These are phyloP conservation scores for Kwoniella bestiolae DNA, from an alignment of 768 basidiomycete genomes.

Conservation along the genomic window DNA sequence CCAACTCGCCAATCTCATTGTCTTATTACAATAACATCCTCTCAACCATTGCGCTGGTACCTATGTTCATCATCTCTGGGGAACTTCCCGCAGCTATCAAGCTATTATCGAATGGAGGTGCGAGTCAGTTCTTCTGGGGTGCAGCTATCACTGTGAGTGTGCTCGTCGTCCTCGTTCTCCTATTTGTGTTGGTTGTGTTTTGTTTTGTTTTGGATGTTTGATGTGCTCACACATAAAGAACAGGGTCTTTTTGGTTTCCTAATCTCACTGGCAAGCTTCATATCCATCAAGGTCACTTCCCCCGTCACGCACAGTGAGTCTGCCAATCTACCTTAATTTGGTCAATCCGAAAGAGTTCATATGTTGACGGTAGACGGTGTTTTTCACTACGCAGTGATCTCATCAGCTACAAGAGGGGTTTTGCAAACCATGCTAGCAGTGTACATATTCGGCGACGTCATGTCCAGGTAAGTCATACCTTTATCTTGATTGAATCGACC, in stretches of 20 bases:
- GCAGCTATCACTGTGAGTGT: slow-evolving; percentile 75
- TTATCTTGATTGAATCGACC: too few relatives aligned
- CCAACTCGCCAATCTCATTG: slow-evolving; percentile 79
- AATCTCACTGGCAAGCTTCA: slow-evolving; percentile 88
- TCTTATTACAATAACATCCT: slow-evolving; percentile 91
- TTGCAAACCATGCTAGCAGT: slow-evolving; percentile 82
- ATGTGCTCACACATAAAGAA: neutral
- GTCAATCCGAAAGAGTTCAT: neutral
- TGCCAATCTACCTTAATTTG: neutral
- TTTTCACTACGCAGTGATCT: too few relatives aligned
- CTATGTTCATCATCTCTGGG: slow-evolving; percentile 73
- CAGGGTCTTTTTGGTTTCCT: slow-evolving; percentile 69
- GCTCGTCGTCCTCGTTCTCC: too few relatives aligned
- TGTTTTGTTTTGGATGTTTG: too few relatives aligned
- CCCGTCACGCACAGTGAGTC: slow-evolving; percentile 82
- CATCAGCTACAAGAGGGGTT: slow-evolving; percentile 89
- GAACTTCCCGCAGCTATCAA: slow-evolving; percentile 70
- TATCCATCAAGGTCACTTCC: slow-evolving; percentile 96
- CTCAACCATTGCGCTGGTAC: slow-evolving; percentile 72
- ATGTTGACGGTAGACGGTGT: too few relatives aligned
- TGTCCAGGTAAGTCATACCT: slow-evolving; percentile 70
- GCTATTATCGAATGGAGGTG: slow-evolving; percentile 64
- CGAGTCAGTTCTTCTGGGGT: slow-evolving; percentile 72
- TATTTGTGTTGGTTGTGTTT: too few relatives aligned
- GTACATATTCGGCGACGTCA: slow-evolving; percentile 78